phyloP scores from a whole-genome alignment of 129 eudicot genomes.

The Centrapalus pauciflorus region DNA sequence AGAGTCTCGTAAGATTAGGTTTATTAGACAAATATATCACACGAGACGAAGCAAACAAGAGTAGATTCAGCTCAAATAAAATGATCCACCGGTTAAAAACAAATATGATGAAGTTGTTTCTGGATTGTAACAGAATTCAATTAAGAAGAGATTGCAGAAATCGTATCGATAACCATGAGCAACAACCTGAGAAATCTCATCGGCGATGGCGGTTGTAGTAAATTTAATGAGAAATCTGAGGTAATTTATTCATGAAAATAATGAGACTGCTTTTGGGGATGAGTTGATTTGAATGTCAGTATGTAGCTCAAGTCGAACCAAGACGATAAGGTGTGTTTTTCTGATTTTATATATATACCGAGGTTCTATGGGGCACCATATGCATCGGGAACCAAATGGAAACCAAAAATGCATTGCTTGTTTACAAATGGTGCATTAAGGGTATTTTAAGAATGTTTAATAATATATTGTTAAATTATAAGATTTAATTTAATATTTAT shows the following conservation, averaged over 20 bases:
- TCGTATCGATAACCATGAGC: neutral
- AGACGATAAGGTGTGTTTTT: conserved; percentile 13
- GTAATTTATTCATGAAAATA: neutral
- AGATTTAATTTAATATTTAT: no score
- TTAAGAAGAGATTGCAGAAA: neutral
- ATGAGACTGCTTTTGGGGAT: conserved; percentile 3
- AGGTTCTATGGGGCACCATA: no score
- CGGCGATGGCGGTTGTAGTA: neutral
- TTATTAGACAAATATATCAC: neutral
- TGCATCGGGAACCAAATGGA: no score
- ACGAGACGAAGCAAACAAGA: neutral
- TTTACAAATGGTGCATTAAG: no score
- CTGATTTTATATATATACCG: neutral
- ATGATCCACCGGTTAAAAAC: neutral
- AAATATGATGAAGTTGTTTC: neutral
- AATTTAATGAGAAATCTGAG: conserved; percentile 1
- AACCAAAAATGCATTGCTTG: no score
- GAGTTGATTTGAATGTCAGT: conserved; percentile 18
- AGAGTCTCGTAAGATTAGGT: neutral
- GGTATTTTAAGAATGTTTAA: no score
- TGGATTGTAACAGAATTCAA: neutral
- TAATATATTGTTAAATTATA: no score
- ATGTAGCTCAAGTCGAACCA: conserved; percentile 20
- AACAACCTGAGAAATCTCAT: neutral
- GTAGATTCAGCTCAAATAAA: neutral